A percentile compares a stretch with the other conserved stretches of the same genome.
Evolutionary conservation across 208 protist species (phyloP).

Genomic region (Acanthamoeba rhysodes): DNA sequence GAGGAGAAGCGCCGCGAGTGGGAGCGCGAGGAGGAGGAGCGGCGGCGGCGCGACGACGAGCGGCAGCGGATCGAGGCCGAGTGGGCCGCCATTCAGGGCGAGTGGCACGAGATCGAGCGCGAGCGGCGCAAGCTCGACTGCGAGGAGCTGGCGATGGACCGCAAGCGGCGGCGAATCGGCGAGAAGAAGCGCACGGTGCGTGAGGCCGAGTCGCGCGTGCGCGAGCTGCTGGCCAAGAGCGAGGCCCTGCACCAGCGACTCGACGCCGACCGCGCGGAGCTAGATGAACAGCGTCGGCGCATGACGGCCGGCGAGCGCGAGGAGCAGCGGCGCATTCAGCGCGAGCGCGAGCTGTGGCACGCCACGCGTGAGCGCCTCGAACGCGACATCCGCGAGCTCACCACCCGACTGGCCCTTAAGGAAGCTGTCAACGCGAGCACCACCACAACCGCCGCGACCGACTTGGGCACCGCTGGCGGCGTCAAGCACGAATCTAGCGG

Average conservation of each 20-base stretch:
- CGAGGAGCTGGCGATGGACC: conserved; percentile 25
- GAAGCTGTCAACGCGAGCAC: background rate
- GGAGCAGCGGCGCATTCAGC: background rate
- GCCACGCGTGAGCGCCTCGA: background rate
- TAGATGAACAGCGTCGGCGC: background rate
- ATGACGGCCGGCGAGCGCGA: background rate
- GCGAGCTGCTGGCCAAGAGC: conserved; percentile 28
- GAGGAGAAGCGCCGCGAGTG: conserved; percentile 32
- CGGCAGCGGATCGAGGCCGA: conserved; percentile 8
- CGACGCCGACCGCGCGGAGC: conserved; percentile 1
- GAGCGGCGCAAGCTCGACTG: conserved; percentile 63
- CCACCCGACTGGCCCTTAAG: background rate
- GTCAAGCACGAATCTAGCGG: background rate
- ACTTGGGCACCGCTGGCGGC: background rate
- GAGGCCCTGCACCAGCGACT: conserved; percentile 36
- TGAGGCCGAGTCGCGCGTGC: conserved; percentile 52
- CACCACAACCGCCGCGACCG: too few relatives aligned
- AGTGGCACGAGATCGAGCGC: conserved; percentile 39
- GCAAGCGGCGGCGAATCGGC: background rate
- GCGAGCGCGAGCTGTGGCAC: conserved; percentile 13
- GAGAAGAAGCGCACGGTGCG: background rate
- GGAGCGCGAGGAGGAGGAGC: conserved; percentile 62
- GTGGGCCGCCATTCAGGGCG: conserved; percentile 11
- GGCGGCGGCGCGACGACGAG: conserved; percentile 24
- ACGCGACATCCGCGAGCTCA: background rate